Evolutionary conservation across 805 yeast species (phyloP).

Genomic region (Metschnikowia dekortorum): DNA sequence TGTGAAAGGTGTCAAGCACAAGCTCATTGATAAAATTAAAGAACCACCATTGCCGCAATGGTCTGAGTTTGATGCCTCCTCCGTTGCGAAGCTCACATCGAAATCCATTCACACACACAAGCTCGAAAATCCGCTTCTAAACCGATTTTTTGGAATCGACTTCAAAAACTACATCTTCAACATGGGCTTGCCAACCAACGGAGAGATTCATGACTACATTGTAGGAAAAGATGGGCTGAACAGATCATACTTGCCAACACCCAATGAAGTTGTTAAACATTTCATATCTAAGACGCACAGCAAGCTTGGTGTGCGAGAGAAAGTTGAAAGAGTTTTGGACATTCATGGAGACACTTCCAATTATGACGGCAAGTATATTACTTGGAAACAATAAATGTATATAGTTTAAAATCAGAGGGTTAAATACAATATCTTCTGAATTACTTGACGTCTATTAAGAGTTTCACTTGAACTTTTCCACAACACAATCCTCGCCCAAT

Average conservation of each 20-base stretch:
- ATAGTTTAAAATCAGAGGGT: not conserved
- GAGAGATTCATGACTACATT: constrained; percentile 59
- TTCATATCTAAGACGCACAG: constrained; percentile 49
- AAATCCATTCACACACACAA: constrained; percentile 17
- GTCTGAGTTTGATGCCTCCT: constrained; percentile 26
- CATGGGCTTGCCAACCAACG: constrained; percentile 78
- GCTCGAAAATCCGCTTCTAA: constrained; percentile 31
- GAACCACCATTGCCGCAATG: constrained; percentile 48
- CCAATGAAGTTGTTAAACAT: constrained; percentile 59
- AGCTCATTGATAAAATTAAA: constrained; percentile 57
- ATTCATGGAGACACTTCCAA: constrained; percentile 47
- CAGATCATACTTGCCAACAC: constrained; percentile 65
- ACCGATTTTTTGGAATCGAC: constrained; percentile 36
- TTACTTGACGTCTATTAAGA: not conserved
- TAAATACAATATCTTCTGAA: not conserved
- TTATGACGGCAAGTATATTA: constrained; percentile 39
- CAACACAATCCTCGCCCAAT: constrained; percentile 47
- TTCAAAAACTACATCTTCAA: constrained; percentile 50
- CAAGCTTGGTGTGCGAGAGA: constrained; percentile 57
- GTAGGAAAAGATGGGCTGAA: constrained; percentile 65
- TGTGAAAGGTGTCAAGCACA: constrained; percentile 62
- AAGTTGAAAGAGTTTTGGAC: constrained; percentile 55
- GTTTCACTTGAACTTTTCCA: constrained; percentile 40
- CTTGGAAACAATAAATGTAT: constrained; percentile 30
- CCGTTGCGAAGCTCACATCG: constrained; percentile 19